Percentiles rank a stretch among this genome's conserved stretches.
These are phyloP conservation scores for Aphanomyces invadans DNA, from an alignment of 352 stramenopile genomes.

Conservation along the genomic window DNA sequence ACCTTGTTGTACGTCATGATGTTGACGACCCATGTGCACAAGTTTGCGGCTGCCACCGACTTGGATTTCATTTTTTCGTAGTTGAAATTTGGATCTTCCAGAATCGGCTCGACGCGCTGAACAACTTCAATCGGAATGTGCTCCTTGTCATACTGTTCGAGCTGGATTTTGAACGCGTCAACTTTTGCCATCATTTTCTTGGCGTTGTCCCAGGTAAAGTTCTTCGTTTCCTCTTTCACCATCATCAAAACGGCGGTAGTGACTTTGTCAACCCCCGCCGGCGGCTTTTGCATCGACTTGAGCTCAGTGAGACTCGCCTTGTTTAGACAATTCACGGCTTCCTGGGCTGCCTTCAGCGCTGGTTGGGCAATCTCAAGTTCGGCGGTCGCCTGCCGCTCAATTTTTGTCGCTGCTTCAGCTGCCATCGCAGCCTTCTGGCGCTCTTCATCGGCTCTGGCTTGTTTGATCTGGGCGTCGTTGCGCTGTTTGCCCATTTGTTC, in stretches of 20 bases:
- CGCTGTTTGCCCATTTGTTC: constrained; percentile 87
- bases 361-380: constrained; percentile 78
- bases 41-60: constrained; percentile 81
- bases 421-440: constrained; percentile 60
- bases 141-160: constrained; percentile 88
- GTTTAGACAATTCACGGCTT: constrained; percentile 86
- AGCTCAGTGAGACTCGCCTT: constrained; percentile 84
- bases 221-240: constrained; percentile 90
- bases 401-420: constrained; percentile 52
- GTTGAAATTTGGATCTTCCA: constrained; percentile 88
- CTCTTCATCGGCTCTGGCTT: constrained; percentile 71
- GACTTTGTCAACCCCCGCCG: constrained; percentile 83
- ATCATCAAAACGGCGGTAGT: constrained; percentile 87
- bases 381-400: constrained; percentile 57
- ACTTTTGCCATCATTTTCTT: constrained; percentile 96
- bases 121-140: constrained; percentile 87
- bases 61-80: constrained; percentile 93
- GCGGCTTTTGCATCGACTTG: constrained; percentile 84
- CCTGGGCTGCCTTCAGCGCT: constrained; percentile 67
- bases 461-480: constrained; percentile 82
- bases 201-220: constrained; percentile 91
- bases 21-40: constrained; percentile 92
- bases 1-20: constrained; percentile 90
- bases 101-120: constrained; percentile 72
- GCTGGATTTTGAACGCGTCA: constrained; percentile 85